These are phyloP conservation scores for Aspergillus caelatus DNA, from an alignment of 2,329 filamentous ascomycete genomes.

Conservation along the genomic window DNA sequence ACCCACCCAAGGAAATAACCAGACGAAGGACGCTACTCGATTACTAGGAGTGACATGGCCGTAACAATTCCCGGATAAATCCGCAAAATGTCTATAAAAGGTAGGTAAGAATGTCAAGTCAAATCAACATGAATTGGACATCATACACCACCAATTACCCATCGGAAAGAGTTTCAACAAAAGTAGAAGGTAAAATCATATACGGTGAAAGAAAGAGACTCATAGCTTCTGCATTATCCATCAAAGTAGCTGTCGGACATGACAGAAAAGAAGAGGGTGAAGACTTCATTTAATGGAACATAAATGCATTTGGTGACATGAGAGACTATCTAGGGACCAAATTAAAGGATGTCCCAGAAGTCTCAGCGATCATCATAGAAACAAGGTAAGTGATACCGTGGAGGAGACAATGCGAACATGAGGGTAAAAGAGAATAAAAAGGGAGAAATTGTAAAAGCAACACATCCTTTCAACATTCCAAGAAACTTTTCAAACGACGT, in stretches of 20 bases:
- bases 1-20: neutral
- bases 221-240: constrained; percentile 1
- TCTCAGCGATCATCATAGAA: constrained; percentile 8
- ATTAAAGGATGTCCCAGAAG: neutral
- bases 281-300: constrained; percentile 9
- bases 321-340: constrained; percentile 7
- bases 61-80: neutral
- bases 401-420: neutral
- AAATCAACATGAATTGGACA: neutral
- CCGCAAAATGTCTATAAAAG: neutral
- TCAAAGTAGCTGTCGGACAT: neutral
- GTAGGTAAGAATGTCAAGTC: neutral
- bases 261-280: neutral
- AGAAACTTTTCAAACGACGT: constrained; percentile 8
- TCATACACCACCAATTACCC: constrained; percentile 1
- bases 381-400: constrained; percentile 3
- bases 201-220: constrained; percentile 1
- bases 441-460: neutral
- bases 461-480: constrained; percentile 11
- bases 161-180: neutral
- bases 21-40: neutral
- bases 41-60: neutral
- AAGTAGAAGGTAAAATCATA: neutral
- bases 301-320: constrained; percentile 6
- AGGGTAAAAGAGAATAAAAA: neutral